These are phyloP conservation scores for Codiaeum variegatum DNA, from an alignment of 441 rosid species.

Conservation along the genomic window DNA sequence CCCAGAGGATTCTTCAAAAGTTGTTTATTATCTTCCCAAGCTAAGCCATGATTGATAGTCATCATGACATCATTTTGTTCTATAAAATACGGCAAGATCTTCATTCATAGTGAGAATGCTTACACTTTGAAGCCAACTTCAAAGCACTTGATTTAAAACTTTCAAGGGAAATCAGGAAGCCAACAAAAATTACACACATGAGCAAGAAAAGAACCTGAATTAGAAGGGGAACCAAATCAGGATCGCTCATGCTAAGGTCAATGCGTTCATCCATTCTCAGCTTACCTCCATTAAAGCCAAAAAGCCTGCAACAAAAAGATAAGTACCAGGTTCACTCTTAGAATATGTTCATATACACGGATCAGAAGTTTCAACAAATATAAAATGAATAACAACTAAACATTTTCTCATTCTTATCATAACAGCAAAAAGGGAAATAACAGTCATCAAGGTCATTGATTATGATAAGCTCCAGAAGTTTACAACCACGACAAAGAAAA, in stretches of 20 bases:
- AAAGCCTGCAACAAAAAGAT: constrained; percentile 50
- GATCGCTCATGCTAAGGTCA: constrained; percentile 97
- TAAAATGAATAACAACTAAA: neutral
- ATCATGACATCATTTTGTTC: neutral
- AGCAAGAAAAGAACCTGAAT: constrained; percentile 59
- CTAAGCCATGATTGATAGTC: neutral
- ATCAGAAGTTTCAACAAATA: neutral
- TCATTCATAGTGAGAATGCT: neutral
- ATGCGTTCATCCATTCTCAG: constrained; percentile 93
- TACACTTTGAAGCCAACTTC: neutral
- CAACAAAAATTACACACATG: constrained; percentile 8
- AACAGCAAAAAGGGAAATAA: neutral
- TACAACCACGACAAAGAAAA: neutral
- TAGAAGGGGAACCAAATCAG: constrained; percentile 85
- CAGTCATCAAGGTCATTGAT: neutral
- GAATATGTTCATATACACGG: neutral
- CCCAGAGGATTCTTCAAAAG: neutral
- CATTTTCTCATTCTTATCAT: neutral
- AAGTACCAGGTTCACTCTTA: constrained; percentile 6
- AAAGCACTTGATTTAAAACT: constrained; percentile 13
- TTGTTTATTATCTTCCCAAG: neutral
- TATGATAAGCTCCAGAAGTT: neutral
- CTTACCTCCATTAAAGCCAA: constrained; percentile 81
- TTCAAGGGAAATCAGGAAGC: constrained; percentile 5
- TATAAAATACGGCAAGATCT: neutral